A percentile compares a stretch with the other conserved stretches of the same genome.
Evolutionary conservation across 1,139 yeast genomes (phyloP).

Genomic region (Candida anutae): DNA sequence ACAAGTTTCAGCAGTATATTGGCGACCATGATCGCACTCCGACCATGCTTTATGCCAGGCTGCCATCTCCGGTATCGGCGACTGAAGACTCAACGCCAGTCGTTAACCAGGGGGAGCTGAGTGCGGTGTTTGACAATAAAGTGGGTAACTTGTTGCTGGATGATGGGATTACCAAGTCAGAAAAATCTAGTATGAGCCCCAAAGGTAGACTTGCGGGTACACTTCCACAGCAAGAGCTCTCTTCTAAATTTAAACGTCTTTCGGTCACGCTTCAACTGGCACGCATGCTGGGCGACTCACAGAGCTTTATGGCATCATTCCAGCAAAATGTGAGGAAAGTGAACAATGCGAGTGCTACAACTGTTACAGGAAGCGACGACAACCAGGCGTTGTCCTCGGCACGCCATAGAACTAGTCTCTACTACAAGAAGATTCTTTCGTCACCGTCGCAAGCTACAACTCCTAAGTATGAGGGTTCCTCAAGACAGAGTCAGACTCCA

Average conservation of each 20-base stretch:
- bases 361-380: slow-evolving; percentile 2
- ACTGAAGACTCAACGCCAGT: too few relatives aligned
- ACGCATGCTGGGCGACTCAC: slow-evolving; percentile 32
- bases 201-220: too few relatives aligned
- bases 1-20: too few relatives aligned
- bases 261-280: slow-evolving; percentile 32
- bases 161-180: too few relatives aligned
- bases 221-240: slow-evolving; percentile 30
- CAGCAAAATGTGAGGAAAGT: slow-evolving; percentile 29
- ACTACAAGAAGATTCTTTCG: slow-evolving; percentile 23
- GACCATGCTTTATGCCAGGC: too few relatives aligned
- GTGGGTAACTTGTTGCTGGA: too few relatives aligned
- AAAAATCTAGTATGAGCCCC: too few relatives aligned
- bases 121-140: too few relatives aligned
- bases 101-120: too few relatives aligned
- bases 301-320: slow-evolving; percentile 34
- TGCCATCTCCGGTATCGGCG: too few relatives aligned
- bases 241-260: slow-evolving; percentile 32
- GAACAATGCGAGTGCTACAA: slow-evolving; percentile 6
- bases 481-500: neutral
- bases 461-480: neutral
- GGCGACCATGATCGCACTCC: too few relatives aligned
- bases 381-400: slow-evolving; percentile 4
- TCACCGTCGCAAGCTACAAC: slow-evolving; percentile 2
- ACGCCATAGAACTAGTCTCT: slow-evolving; percentile 20